Base-by-base conservation (phyloP, 768 basidiomycete genomes). In the Phylloporus sp. region DNA sequence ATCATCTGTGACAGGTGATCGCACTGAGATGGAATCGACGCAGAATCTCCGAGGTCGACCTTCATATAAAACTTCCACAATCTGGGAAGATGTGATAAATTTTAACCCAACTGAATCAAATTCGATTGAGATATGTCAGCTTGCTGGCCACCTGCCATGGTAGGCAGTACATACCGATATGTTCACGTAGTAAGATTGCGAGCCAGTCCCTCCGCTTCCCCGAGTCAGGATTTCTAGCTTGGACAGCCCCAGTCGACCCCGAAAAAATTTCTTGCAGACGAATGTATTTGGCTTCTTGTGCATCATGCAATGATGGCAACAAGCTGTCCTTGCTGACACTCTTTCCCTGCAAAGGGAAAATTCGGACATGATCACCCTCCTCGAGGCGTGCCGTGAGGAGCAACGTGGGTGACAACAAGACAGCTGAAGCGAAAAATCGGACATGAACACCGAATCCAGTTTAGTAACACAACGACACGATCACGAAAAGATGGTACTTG, bases 151-250 rank as follows among this genome's bases (percentile, higher is more conserved):
- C 20, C 10, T n/a, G 39, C 5, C 31, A 28, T 31, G 38, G 28
- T 5, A 48, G 20, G 20, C 15, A 38, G 35, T 8, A 65, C 80
- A 41, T 52, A 89, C 90, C 84, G 47, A 92, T 72, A 35, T 75
- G 62, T 70, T 92, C 90, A 50, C 82, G 80, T 48, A 88, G 64
- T 20, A 85, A 69, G 10, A 91, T 71, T 35, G 69, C 63, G 10
- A 92, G 77, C 90, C 90, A 92, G 62, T 88, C 80, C 50, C 72
- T 71, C 42, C 71, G 70, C 59, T 79, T 79, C 28, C 61, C 67
- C 15, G 65, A 56, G 10, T 52, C 54, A 38, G 47, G 42, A 23
- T 23, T 20, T 41, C 61, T 57, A 1, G 61, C 52, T 52, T 53
- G 65, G 32, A 59, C 52, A 15, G 49, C 51, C 23, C 62, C 63